Conservation (phyloP, 1,284 basidiomycete species). For the Ganoderma lucidum region DNA sequence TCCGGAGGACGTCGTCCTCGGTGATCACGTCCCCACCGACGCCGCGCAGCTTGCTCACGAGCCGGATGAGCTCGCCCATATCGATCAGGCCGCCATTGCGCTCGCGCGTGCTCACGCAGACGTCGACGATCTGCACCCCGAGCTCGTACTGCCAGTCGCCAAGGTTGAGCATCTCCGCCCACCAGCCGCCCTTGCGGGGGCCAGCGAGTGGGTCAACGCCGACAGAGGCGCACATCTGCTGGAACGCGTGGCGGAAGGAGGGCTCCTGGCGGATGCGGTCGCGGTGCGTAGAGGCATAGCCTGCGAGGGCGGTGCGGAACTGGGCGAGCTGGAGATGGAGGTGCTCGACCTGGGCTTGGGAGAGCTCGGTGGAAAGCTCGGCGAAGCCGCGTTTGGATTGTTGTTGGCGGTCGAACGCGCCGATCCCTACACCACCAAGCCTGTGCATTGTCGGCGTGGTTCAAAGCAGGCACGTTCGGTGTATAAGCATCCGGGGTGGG, state of each 20-base stretch:
- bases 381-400: conserved; percentile 81
- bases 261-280: conserved; percentile 89
- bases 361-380: conserved; percentile 82
- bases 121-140: conserved; percentile 96
- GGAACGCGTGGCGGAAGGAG: conserved; percentile 90
- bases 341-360: conserved; percentile 77
- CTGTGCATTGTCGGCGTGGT: conserved; percentile 59
- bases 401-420: conserved; percentile 78
- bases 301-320: conserved; percentile 83
- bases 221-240: conserved; percentile 95
- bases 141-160: conserved; percentile 97
- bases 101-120: conserved; percentile 90
- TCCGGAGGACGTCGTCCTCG: conserved; percentile 85
- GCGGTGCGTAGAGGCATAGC: conserved; percentile 87
- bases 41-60: conserved; percentile 81
- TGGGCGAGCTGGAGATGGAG: conserved; percentile 86
- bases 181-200: conserved; percentile 87
- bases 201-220: conserved; percentile 95
- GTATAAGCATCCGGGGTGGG: background rate
- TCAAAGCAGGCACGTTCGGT: background rate
- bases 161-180: conserved; percentile 86
- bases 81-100: conserved; percentile 93
- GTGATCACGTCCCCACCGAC: conserved; percentile 71
- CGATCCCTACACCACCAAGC: conserved; percentile 75
- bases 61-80: conserved; percentile 83